Base-by-base conservation (phyloP, 768 basidiomycete species). In the Tricholoma bakamatsutake region DNA sequence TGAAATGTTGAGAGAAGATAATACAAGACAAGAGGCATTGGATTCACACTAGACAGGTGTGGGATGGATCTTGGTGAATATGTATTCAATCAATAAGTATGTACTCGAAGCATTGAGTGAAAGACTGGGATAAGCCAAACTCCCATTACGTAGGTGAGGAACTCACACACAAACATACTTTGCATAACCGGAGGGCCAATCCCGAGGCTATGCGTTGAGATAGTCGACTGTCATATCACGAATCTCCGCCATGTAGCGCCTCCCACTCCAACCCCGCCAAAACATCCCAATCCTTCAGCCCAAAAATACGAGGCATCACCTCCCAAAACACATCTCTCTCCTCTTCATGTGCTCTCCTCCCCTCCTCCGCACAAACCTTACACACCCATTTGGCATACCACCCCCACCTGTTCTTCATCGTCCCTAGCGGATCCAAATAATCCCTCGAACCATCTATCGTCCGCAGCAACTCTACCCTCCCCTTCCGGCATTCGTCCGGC, bases 241-340 rank as follows among this genome's bases (percentile, higher is more conserved):
- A 46, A 28, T 46, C 43, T 3, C 12, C 43, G 27, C 27, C 43
- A 27, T 27, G 2, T 46, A 46, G 27, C 6, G 43, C 43, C 24
- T 45, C 43, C 24, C 21, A 5, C 43, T 28, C 28, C 27, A 57
- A 18, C 17, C 39, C 43, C 24, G 8, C 45, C 46, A 57, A 40
- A 31, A 17, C 18, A 13, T 47, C 43, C 56, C 56, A 57, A n/a
- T 53, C 34, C 3, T 33, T 51, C 15, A 57, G 40, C 4, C 52
- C 56, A 8, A 57, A 57, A 8, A 53, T 37, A 7, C 47, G 17
- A 17, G 56, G 56, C 12, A 57, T 45, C 8, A n/a, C 46, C 10
- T 53, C 37, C 56, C 56, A 57, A 15, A 57, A 21, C 15, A 12
- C 11, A 9, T 48, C 51, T 37, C 57, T 42, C 17, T 43, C 57